Evolutionary conservation across 1,284 basidiomycete species (phyloP), one percentile per base, ranked within the genome.

Genomic region (Apiotrichum montevideense): DNA sequence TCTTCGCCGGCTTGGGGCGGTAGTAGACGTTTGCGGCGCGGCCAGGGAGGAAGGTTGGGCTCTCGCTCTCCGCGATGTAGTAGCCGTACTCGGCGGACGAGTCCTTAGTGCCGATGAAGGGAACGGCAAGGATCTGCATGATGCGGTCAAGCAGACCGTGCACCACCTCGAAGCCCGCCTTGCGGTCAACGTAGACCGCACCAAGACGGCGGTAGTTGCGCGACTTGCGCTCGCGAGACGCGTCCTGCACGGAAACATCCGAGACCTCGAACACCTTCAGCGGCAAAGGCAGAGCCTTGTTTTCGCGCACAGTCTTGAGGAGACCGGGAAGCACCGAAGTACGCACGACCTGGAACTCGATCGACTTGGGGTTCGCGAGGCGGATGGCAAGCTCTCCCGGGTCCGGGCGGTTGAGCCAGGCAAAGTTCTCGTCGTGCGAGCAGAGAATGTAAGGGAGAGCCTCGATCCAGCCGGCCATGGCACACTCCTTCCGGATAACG

Each of bases 381-480:
- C 88, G 87, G 64, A 98, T 86, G 8, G 88, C 95, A 39, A 83
- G 81, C 48, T 83, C 83, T 35, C 86, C 86, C 61, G 90, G 86
- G 74, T 98, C 95, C 50, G 80, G 74, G 58, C 86, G 87, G 77
- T 96, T 94, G 62, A 99, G 81, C 80, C 86, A 94, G 50, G 84
- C 86, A 72, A 96, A 99, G 79, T 98, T 98, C 78, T 99, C 95
- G 74, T 98, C 95, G 73, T 95, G 91, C 15, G 92, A 95, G 79
- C 96, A 98, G 87, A 98, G 81, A 72, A 94, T 98, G 55, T 98
- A 82, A 32, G 96, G 91, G 5, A 98, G 80, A 3, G 90, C 93
- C 77, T 99, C 95, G 46, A 90, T 82, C 92, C 95, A 98, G 21
- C 96, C 95, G 0, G 92, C 87, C 71, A 90, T 82, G 0, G 93